Evolutionary conservation across 2,329 filamentous ascomycete genomes (phyloP).

Genomic region (Huntiella savannae): DNA sequence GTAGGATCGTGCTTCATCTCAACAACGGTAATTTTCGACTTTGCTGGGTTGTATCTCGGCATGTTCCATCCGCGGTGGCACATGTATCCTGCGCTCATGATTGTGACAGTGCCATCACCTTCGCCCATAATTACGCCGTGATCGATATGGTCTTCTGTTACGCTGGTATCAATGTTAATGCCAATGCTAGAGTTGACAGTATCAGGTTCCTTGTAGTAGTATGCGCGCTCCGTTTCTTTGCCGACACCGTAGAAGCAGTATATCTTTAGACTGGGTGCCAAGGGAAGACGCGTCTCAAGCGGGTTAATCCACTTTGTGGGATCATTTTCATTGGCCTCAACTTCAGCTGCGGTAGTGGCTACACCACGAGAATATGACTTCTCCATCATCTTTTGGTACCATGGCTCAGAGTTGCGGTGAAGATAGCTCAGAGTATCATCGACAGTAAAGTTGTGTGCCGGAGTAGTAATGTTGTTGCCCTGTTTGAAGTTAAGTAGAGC

Average conservation of each 20-base stretch:
- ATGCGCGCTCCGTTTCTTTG: constrained; percentile 80
- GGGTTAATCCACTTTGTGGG: constrained; percentile 86
- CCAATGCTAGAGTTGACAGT: constrained; percentile 45
- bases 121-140: constrained; percentile 91
- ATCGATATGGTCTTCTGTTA: constrained; percentile 45
- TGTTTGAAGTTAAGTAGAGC: constrained; percentile 68
- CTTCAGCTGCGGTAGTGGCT: constrained; percentile 58
- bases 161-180: constrained; percentile 50
- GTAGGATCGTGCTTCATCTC: constrained; percentile 98
- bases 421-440: constrained; percentile 60
- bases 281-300: constrained; percentile 67
- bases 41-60: constrained; percentile 80
- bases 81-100: constrained; percentile 92
- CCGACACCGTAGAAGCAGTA: constrained; percentile 96
- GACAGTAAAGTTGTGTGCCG: constrained; percentile 62
- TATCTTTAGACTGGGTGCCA: constrained; percentile 78
- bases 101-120: constrained; percentile 84
- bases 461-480: constrained; percentile 42
- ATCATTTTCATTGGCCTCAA: constrained; percentile 63
- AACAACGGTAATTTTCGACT: constrained; percentile 60
- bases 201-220: constrained; percentile 65
- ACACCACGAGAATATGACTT: constrained; percentile 74
- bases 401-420: constrained; percentile 57
- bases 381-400: constrained; percentile 61
- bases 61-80: constrained; percentile 89